These are phyloP conservation scores for Kodamaea fukazawae DNA, from an alignment of 805 yeast genomes.

Conservation along the genomic window DNA sequence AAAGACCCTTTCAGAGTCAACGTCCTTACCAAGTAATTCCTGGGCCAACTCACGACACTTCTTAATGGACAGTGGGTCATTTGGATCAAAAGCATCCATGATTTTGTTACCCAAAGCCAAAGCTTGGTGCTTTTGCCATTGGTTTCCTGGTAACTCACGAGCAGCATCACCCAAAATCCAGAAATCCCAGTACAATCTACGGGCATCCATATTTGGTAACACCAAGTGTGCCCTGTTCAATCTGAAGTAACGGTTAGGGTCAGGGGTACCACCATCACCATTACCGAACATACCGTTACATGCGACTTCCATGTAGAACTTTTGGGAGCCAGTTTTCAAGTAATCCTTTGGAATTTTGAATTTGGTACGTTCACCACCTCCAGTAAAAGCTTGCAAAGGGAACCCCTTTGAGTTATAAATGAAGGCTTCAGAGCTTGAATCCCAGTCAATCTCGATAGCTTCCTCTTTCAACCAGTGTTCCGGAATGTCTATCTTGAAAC, in stretches of 20 bases:
- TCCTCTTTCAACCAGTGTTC: slow-evolving; percentile 51
- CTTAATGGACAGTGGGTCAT: slow-evolving; percentile 53
- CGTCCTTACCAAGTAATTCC: slow-evolving; percentile 60
- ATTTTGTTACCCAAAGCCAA: slow-evolving; percentile 75
- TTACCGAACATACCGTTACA: slow-evolving; percentile 93
- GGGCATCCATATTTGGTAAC: slow-evolving; percentile 76
- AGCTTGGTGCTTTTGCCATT: slow-evolving; percentile 84
- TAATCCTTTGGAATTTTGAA: slow-evolving; percentile 56
- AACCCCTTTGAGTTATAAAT: slow-evolving; percentile 64
- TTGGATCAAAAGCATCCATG: slow-evolving; percentile 78
- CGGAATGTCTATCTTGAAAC: slow-evolving; percentile 64
- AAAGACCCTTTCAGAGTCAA: slow-evolving; percentile 66
- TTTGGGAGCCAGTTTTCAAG: slow-evolving; percentile 49
- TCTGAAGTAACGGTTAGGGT: slow-evolving; percentile 67
- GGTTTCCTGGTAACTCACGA: slow-evolving; percentile 69
- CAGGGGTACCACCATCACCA: slow-evolving; percentile 65
- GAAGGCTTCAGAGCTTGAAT: slow-evolving; percentile 81
- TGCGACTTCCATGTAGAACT: slow-evolving; percentile 81
- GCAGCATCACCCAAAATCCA: slow-evolving; percentile 91
- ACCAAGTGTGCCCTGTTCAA: slow-evolving; percentile 72
- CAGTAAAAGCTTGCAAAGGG: slow-evolving; percentile 82
- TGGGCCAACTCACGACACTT: slow-evolving; percentile 67
- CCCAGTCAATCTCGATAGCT: slow-evolving; percentile 73
- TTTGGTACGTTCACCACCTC: slow-evolving; percentile 77
- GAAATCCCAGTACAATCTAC: slow-evolving; percentile 74